Conservation (phyloP, 441 rosid genomes). For the Adansonia rubrostipa region DNA sequence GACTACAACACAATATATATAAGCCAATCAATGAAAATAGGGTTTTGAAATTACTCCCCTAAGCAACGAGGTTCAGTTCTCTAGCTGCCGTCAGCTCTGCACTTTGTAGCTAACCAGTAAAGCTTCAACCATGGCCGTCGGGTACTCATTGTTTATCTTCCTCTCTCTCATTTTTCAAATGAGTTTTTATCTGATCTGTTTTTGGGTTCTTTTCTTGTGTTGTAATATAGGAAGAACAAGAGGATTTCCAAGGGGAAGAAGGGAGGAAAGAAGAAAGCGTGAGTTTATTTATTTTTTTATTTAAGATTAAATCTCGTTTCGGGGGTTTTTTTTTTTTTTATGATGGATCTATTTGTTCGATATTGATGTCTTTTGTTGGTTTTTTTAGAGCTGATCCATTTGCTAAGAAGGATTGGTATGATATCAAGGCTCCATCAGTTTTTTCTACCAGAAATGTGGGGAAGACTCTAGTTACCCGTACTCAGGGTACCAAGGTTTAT, state of each 20-base stretch:
- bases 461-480: slow-evolving; percentile 80
- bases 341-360: slow-evolving; percentile 18
- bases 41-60: too few relatives aligned
- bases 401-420: slow-evolving; percentile 76
- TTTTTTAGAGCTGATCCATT: slow-evolving; percentile 76
- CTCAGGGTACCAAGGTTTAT: slow-evolving; percentile 89
- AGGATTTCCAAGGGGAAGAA: slow-evolving; percentile 93
- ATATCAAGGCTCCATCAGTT: too few relatives aligned
- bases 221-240: slow-evolving; percentile 65
- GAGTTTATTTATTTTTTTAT: slow-evolving; percentile 30
- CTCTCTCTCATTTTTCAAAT: background rate
- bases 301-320: background rate
- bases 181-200: background rate
- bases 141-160: slow-evolving; percentile 42
- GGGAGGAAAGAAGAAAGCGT: slow-evolving; percentile 96
- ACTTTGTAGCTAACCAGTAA: background rate
- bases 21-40: background rate
- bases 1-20: background rate
- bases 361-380: slow-evolving; percentile 11
- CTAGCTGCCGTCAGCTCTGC: slow-evolving; percentile 10
- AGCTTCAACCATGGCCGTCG: slow-evolving; percentile 72
- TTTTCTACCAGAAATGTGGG: slow-evolving; percentile 59
- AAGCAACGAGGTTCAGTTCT: too few relatives aligned
- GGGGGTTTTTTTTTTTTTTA: background rate
- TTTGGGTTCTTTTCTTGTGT: background rate